A percentile compares a stretch with the other conserved stretches of the same genome.
phyloP scores from a whole-genome alignment of 176 grass and related monocot species.

The Triticum urartu region DNA sequence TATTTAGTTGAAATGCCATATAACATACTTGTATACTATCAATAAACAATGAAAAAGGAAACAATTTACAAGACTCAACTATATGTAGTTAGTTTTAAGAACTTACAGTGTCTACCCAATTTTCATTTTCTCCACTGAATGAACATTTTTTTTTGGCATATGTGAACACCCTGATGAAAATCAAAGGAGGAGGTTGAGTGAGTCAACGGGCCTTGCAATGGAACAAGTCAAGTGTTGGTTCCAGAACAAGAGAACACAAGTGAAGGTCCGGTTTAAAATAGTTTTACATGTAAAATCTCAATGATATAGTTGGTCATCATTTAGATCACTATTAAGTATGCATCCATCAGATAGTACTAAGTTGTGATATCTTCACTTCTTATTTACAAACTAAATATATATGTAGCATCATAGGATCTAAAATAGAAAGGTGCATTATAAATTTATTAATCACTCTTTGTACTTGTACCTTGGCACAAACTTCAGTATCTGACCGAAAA shows the following conservation, averaged over 20 bases:
- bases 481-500: constrained; percentile 36
- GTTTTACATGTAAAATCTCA: neutral
- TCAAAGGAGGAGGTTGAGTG: constrained; percentile 29
- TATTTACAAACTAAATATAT: neutral
- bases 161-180: constrained; percentile 32
- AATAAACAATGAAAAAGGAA: too few relatives aligned
- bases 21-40: too few relatives aligned
- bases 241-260: constrained; percentile 47
- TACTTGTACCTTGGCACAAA: constrained; percentile 4
- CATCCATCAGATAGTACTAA: too few relatives aligned
- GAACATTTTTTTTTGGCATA: constrained; percentile 34
- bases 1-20: too few relatives aligned
- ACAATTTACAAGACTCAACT: too few relatives aligned
- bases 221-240: constrained; percentile 55
- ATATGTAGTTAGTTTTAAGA: neutral
- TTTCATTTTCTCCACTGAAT: constrained; percentile 14
- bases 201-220: neutral
- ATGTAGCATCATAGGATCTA: neutral
- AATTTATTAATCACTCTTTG: neutral
- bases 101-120: neutral
- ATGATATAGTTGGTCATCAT: too few relatives aligned
- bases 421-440: neutral
- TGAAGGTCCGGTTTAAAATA: constrained; percentile 38
- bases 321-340: neutral
- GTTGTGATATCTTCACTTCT: neutral